A percentile compares a stretch with the other conserved stretches of the same genome.
These are phyloP conservation scores for Borealophlyctis nickersoniae DNA, from an alignment of 192 early-diverging fungal genomes.

Conservation along the genomic window DNA sequence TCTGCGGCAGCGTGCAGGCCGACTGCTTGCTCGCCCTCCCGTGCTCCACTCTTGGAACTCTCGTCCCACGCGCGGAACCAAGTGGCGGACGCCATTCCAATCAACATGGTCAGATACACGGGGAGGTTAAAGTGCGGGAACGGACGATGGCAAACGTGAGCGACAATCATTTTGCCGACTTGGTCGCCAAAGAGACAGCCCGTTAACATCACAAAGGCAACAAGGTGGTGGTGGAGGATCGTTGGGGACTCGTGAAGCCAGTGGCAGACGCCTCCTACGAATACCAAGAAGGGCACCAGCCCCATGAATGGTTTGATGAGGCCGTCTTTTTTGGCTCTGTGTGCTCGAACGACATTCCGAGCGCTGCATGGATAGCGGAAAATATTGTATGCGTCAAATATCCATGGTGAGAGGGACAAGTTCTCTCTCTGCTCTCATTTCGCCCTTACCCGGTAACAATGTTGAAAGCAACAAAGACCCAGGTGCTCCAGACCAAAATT, in stretches of 20 bases:
- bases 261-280: slow-evolving; percentile 44
- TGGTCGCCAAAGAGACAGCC: slow-evolving; percentile 78
- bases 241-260: slow-evolving; percentile 69
- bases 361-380: slow-evolving; percentile 39
- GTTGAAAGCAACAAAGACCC: slow-evolving; percentile 47
- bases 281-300: slow-evolving; percentile 61
- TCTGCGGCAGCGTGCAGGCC: background rate
- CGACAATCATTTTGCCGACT: slow-evolving; percentile 80
- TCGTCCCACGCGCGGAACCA: slow-evolving; percentile 19
- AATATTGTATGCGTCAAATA: slow-evolving; percentile 8
- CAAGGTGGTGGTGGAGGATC: slow-evolving; percentile 62
- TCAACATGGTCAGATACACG: background rate
- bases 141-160: slow-evolving; percentile 77
- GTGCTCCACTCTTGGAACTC: background rate
- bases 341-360: slow-evolving; percentile 58
- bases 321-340: slow-evolving; percentile 52
- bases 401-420: too few relatives aligned
- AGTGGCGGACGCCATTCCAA: slow-evolving; percentile 9
- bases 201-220: slow-evolving; percentile 64
- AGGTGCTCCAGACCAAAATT: slow-evolving; percentile 48
- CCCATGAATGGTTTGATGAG: slow-evolving; percentile 56
- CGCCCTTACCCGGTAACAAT: slow-evolving; percentile 53
- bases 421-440: too few relatives aligned
- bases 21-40: background rate
- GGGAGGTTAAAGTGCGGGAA: slow-evolving; percentile 75